Conservation (phyloP, 257 asterid genomes). For the Salvia hispanica region DNA sequence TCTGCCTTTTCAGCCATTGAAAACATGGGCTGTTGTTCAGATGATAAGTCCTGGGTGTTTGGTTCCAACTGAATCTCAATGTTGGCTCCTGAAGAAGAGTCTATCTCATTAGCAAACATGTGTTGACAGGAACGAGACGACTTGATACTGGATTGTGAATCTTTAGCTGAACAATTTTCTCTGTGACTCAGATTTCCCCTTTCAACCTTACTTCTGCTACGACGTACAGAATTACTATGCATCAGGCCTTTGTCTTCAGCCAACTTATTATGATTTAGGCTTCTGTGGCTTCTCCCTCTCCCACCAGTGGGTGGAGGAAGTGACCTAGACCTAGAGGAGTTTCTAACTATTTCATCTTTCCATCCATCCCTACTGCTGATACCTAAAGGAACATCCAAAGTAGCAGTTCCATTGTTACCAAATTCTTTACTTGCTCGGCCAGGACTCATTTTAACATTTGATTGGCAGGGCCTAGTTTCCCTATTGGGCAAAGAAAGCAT, state of each 20-base stretch:
- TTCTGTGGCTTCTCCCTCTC: conserved; percentile 48
- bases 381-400: conserved; percentile 49
- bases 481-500: conserved; percentile 69
- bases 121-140: conserved; percentile 42
- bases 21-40: conserved; percentile 40
- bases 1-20: conserved; percentile 36
- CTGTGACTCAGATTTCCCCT: conserved; percentile 43
- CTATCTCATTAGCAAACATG: conserved; percentile 33
- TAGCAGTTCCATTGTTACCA: conserved; percentile 38
- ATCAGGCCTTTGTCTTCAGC: conserved; percentile 35
- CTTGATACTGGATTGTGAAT: conserved; percentile 45
- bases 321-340: conserved; percentile 59
- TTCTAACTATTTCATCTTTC: conserved; percentile 54
- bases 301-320: conserved; percentile 52
- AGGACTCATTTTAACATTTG: conserved; percentile 41
- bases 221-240: conserved; percentile 34
- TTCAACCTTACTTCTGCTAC: conserved; percentile 45
- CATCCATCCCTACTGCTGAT: conserved; percentile 86
- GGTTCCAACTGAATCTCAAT: conserved; percentile 47
- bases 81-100: conserved; percentile 45
- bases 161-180: conserved; percentile 41
- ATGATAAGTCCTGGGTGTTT: conserved; percentile 38
- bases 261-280: conserved; percentile 39
- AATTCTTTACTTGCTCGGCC: conserved; percentile 30
- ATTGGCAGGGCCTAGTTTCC: conserved; percentile 33